Evolutionary conservation across 495 filamentous ascomycete species (phyloP).

Genomic region (Penicillium flavigenum): DNA sequence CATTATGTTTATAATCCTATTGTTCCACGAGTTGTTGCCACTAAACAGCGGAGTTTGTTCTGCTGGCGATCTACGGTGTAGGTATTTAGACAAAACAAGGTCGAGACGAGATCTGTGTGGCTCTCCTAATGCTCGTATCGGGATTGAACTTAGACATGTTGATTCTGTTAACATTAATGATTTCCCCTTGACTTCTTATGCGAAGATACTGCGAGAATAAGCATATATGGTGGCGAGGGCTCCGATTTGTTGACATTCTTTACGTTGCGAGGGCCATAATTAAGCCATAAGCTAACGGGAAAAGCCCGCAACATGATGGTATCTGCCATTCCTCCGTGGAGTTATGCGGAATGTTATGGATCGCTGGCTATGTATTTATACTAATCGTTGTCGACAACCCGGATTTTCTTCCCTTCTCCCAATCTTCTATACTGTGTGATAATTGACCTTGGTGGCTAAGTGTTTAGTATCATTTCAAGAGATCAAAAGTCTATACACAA

Average conservation of each 20-base stretch:
- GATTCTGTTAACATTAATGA: neutral
- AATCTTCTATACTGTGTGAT: conserved; percentile 11
- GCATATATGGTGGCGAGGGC: neutral
- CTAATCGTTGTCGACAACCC: conserved; percentile 5
- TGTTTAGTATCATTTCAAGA: conserved; percentile 12
- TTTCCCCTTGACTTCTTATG: neutral
- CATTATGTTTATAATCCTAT: neutral
- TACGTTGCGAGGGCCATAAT: conserved; percentile 23
- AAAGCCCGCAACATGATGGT: conserved; percentile 14
- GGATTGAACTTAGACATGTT: neutral
- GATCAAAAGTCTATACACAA: conserved; percentile 8
- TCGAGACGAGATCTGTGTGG: too few relatives aligned
- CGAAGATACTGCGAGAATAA: neutral
- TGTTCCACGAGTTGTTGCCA: neutral
- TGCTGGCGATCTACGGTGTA: neutral
- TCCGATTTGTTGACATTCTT: conserved; percentile 21
- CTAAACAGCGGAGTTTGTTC: neutral
- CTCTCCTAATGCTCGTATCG: neutral
- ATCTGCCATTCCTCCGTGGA: conserved; percentile 28
- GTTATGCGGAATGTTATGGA: conserved; percentile 18
- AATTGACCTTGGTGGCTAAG: conserved; percentile 24
- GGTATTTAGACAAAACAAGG: neutral
- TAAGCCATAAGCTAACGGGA: neutral
- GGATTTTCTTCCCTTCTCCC: neutral
- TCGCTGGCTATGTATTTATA: conserved; percentile 24